Percentiles rank a stretch among this genome's conserved stretches.
Evolutionary conservation across 2,329 filamentous ascomycete species (phyloP).

Genomic region (Diplocarpon mali): DNA sequence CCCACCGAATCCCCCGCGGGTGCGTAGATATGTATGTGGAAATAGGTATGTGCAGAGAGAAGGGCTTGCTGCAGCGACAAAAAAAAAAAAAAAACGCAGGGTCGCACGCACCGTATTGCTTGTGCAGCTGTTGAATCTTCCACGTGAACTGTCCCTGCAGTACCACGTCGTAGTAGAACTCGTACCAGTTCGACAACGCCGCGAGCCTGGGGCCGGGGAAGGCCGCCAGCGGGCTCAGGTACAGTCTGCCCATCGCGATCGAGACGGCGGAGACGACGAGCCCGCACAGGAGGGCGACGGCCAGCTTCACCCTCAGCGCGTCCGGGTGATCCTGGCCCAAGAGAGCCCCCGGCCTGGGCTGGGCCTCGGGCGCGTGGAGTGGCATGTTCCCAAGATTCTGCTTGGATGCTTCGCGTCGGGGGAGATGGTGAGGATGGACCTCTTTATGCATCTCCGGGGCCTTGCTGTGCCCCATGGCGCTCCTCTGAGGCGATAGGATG

Average conservation of each 20-base stretch:
- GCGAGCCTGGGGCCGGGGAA: conserved; percentile 26
- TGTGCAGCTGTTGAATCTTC: conserved; percentile 14
- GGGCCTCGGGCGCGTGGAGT: no score
- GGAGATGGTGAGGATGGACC: no score
- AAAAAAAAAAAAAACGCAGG: neutral
- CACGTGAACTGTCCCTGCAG: conserved; percentile 13
- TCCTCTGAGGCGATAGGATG: no score
- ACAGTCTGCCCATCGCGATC: conserved; percentile 20
- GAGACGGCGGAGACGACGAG: neutral
- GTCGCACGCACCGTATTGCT: conserved; percentile 19
- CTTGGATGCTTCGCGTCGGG: no score
- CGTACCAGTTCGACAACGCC: conserved; percentile 15
- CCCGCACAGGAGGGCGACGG: neutral
- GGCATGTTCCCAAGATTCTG: no score
- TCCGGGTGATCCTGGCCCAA: no score
- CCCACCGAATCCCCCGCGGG: neutral
- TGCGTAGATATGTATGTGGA: no score
- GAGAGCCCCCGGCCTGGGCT: no score
- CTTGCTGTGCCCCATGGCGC: no score
- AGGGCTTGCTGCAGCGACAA: neutral
- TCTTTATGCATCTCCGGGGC: no score
- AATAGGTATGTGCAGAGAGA: conserved; percentile 5
- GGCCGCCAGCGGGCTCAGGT: conserved; percentile 24
- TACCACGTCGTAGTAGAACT: conserved; percentile 24
- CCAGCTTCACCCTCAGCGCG: no score